These are phyloP conservation scores for Prillingera fragicola DNA, from an alignment of 1,284 basidiomycete species.

Conservation along the genomic window DNA sequence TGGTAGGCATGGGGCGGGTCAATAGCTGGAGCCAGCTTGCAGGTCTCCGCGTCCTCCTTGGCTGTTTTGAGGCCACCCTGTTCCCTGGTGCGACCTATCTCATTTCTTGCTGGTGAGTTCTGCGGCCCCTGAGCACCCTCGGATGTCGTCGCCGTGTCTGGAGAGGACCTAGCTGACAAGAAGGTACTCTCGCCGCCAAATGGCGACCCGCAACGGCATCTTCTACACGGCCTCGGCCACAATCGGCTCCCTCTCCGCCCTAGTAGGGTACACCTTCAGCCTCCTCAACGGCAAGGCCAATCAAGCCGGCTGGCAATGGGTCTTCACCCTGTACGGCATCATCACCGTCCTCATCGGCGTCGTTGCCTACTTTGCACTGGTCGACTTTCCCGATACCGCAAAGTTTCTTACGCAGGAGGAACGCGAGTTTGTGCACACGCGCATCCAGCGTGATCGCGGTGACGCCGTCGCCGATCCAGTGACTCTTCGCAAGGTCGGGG, in stretches of 20 bases:
- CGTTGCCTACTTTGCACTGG: too few species aligned
- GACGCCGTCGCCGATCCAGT: conserved; percentile 47
- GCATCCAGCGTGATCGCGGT: conserved; percentile 49
- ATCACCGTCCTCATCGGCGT: too few species aligned
- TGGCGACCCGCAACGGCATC: too few species aligned
- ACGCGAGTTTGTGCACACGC: conserved; percentile 42
- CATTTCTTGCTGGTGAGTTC: conserved; percentile 47
- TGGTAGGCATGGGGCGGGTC: conserved; percentile 40
- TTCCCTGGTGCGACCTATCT: conserved; percentile 45
- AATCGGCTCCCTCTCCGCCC: conserved; percentile 48
- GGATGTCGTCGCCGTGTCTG: too few species aligned
- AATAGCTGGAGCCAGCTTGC: conserved; percentile 40
- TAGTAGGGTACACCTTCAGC: conserved; percentile 47
- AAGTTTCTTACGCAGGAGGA: conserved; percentile 48
- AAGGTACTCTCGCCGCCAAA: too few species aligned
- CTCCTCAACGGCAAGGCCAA: too few species aligned
- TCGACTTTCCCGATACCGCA: conserved; percentile 51
- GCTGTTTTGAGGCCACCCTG: conserved; percentile 37
- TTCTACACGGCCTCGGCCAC: conserved; percentile 37
- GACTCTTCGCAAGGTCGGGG: conserved; percentile 32
- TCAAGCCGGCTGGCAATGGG: too few species aligned
- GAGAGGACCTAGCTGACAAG: too few species aligned
- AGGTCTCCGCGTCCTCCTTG: conserved; percentile 45
- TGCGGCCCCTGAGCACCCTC: too few species aligned
- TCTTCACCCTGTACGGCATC: conserved; percentile 22